Base-by-base conservation (phyloP, 768 basidiomycete genomes). In the Neoboletus subvelutipes region DNA sequence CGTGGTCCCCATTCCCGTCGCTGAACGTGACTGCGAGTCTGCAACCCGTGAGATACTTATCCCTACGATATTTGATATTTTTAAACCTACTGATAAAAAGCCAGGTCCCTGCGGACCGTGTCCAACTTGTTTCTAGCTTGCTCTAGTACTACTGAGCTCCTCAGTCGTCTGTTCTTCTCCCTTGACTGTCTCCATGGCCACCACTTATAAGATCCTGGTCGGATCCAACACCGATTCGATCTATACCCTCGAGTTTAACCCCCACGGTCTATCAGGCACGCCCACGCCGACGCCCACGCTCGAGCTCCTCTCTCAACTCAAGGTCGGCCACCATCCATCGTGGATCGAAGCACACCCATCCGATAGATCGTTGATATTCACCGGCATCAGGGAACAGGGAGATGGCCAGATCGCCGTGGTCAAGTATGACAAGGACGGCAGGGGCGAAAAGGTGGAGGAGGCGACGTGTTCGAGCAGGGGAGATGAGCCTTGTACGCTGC, bases 281-380 rank as follows among this genome's bases (percentile, higher is more conserved):
- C 85, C 26, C 71, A 87, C 77, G 24, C 71, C 92, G 54, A 73
- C 52, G 79, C 85, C 26, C 71, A 87, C 77, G 24, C 71, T 92
- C 54, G 73, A 73, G 12, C 67, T 81, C 33, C 63, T 73, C 13
- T 79, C 82, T 5, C 60, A 77, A 17, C 64, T 83, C 50, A 66
- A 69, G 10, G 81, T 84, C 36, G 87, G 88, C 28, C 71, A 78
- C 61, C 82, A 83, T 63, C 88, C 91, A 1, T 90, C 90, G 6
- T 94, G 92, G 92, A 78, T 94, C 58, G 80, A 85, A 12, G 72
- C 75, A 8, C 81, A 87, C 64, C 84, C 85, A 0, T 70, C 66
- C 0, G 80, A 87, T 58, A 75, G 72, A 43, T 80, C 82, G 4
- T 63, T 92, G 28, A 75, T 90, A 33, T 86, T 86, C 64, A 75